Evolutionary conservation across 1,284 basidiomycete genomes (phyloP), one percentile per base, ranked within the genome.

Genomic region (Sporisorium graminicola): DNA sequence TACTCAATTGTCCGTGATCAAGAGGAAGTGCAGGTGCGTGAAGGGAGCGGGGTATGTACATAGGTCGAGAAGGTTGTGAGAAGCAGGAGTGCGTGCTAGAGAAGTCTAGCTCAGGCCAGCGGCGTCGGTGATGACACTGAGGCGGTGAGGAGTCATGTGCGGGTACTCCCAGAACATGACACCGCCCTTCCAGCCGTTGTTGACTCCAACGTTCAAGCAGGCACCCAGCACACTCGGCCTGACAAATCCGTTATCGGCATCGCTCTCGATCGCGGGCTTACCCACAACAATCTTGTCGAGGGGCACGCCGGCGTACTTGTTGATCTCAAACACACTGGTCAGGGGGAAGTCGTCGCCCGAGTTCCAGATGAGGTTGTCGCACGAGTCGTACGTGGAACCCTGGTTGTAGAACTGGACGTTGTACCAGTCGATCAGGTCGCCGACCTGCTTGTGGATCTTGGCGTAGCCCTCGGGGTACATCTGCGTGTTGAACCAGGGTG

Each of bases 171-270:
- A 79, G 47, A 74, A 74, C 74, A 72, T 75, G 20, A 62, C 74
- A 7, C 90, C 91, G 14, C 82, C 91, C 72, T 87, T 89, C 91
- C 90, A 91, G 22, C 90, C 90, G 69, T 87, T 78, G 14, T 80
- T 83, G 83, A 90, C 88, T 1, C 90, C 91, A 72, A 89, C 86
- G 8, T 86, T 78, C 31, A 91, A 82, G 79, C 91, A 92, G 1
- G 81, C 82, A 13, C 90, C 90, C 14, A 91, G 87, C 0, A 88
- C 88, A 0, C 86, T 78, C 3, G 90, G 86, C 24, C 82, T 83
- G 62, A 91, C 90, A 79, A 87, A 91, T 5, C 91, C 91, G 72
- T 88, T 91, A 74, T 61, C 87, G 3, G 90, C 90, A 78, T 90
- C 90, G 9, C 87, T 82, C 42, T 5, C 83, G 14, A 69, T 80